Evolutionary conservation across 345 rosid species (phyloP).

Genomic region (Populus ilicifolia): DNA sequence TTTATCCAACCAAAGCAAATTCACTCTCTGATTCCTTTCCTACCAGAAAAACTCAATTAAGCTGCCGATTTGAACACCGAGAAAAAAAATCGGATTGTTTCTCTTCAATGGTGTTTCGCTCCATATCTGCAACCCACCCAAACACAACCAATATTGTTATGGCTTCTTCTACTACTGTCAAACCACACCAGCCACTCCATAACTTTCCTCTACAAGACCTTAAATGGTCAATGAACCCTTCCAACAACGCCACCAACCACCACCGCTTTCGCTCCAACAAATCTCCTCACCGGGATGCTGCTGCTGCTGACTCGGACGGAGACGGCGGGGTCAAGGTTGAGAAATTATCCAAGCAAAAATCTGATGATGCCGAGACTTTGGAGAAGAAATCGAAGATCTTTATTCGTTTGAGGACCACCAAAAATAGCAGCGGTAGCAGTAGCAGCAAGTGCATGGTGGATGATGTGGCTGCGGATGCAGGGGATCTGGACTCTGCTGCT

Average conservation of each 20-base stretch:
- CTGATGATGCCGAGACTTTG: constrained; percentile 25
- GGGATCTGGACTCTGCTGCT: constrained; percentile 36
- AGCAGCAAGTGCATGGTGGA: constrained; percentile 4
- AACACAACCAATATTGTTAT: background rate
- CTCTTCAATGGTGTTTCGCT: background rate
- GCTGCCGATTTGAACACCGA: background rate
- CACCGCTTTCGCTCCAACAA: constrained; percentile 38
- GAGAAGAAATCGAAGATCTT: constrained; percentile 45
- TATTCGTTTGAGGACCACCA: constrained; percentile 43
- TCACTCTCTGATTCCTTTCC: background rate
- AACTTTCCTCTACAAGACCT: constrained; percentile 61
- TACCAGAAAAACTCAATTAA: background rate
- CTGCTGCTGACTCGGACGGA: constrained; percentile 16
- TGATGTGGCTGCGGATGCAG: constrained; percentile 16
- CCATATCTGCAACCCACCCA: background rate
- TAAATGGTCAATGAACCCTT: constrained; percentile 51
- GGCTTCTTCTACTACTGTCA: constrained; percentile 41
- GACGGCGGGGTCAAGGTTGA: constrained; percentile 3
- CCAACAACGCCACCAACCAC: constrained; percentile 9
- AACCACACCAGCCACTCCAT: constrained; percentile 54
- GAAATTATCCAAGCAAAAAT: constrained; percentile 18
- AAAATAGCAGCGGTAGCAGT: constrained; percentile 10
- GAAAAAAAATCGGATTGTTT: background rate
- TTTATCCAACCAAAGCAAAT: no score
- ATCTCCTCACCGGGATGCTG: constrained; percentile 13